Percentiles rank a stretch among this genome's conserved stretches.
phyloP scores from a whole-genome alignment of 2,329 filamentous ascomycete genomes.

The Juglanconis oblonga region DNA sequence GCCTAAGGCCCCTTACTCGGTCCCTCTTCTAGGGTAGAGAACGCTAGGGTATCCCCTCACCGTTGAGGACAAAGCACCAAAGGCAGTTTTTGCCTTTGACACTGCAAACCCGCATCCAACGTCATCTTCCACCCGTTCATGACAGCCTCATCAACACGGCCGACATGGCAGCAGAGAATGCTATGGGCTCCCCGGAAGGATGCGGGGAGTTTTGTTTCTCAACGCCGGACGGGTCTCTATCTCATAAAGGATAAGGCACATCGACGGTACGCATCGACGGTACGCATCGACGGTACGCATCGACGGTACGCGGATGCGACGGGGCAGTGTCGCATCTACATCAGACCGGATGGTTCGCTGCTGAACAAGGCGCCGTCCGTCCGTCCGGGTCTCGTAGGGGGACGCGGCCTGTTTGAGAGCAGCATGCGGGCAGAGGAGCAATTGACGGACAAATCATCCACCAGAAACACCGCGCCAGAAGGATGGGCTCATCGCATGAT shows the following conservation, averaged over 20 bases:
- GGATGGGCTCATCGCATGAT: slow-evolving; percentile 15
- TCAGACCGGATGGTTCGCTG: background rate
- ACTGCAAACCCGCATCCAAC: background rate
- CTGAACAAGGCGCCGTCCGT: background rate
- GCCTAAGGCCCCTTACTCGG: no score
- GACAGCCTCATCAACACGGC: background rate
- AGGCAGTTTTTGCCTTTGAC: no score
- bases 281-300: background rate
- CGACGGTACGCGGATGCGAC: background rate
- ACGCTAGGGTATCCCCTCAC: no score
- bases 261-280: no score
- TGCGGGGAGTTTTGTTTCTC: background rate
- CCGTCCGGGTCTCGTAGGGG: background rate
- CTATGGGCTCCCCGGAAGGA: background rate
- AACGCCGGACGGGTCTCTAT: background rate
- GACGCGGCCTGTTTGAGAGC: background rate
- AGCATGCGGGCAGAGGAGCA: background rate
- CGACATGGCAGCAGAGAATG: background rate
- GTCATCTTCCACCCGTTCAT: background rate
- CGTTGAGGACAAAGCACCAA: no score
- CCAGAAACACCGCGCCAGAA: background rate
- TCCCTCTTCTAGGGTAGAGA: no score
- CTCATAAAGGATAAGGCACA: no score
- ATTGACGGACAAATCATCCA: slow-evolving; percentile 4
- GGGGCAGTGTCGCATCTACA: background rate